Evolutionary conservation across 202 grass and related monocot species (phyloP).

Genomic region (Digitaria exilis): DNA sequence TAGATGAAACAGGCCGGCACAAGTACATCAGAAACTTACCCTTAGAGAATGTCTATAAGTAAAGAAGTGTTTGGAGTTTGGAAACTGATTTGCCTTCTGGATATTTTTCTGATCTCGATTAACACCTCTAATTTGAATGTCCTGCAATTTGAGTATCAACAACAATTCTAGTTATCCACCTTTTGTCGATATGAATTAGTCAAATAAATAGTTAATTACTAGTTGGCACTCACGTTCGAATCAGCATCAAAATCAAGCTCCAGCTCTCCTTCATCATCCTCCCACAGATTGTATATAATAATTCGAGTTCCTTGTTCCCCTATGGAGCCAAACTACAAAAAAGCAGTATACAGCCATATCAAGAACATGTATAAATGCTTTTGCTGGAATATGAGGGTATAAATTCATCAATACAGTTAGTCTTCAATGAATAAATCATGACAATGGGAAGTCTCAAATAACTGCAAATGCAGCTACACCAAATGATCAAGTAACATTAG

Average conservation of each 20-base stretch:
- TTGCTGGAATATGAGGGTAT: background rate
- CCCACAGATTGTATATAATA: conserved; percentile 82
- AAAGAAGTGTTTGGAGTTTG: conserved; percentile 88
- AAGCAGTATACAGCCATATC: background rate
- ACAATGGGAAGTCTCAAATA: background rate
- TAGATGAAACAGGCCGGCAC: background rate
- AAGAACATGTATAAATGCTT: conserved; percentile 6
- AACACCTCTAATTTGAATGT: conserved; percentile 92
- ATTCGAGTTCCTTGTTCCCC: conserved; percentile 76
- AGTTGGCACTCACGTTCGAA: conserved; percentile 44
- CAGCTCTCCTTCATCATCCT: conserved; percentile 65
- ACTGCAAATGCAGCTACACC: background rate
- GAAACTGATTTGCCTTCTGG: conserved; percentile 77
- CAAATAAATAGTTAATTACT: conserved; percentile 20
- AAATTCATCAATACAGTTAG: background rate
- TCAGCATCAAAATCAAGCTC: conserved; percentile 78
- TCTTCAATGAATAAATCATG: background rate
- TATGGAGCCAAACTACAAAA: conserved; percentile 60
- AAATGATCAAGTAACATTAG: conserved; percentile 21
- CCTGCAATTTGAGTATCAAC: conserved; percentile 56
- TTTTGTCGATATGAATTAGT: background rate
- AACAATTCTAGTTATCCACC: background rate
- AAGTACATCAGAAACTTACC: conserved; percentile 50
- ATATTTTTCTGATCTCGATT: conserved; percentile 85
- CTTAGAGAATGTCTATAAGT: conserved; percentile 88